Conservation (phyloP, 2,329 filamentous ascomycete genomes). For the Exserohilum turcica region DNA sequence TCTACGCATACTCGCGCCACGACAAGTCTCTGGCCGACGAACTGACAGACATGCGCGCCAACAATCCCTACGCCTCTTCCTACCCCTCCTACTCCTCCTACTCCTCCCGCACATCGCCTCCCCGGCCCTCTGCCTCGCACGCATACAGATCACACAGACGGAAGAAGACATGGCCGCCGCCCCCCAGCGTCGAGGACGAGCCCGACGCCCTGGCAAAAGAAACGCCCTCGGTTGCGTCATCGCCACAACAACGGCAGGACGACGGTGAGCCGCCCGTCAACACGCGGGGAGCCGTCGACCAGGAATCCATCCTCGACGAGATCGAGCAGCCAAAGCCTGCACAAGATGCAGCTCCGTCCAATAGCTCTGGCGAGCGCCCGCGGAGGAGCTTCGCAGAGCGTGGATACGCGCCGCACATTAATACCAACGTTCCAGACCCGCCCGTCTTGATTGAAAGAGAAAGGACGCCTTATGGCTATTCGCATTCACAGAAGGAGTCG, state of each 20-base stretch:
- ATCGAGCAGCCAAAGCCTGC: constrained; percentile 50
- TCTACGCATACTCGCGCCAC: constrained; percentile 28
- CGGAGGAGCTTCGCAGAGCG: constrained; percentile 44
- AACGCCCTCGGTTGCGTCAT: constrained; percentile 48
- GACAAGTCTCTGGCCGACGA: constrained; percentile 21
- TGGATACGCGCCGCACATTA: constrained; percentile 40
- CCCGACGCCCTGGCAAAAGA: constrained; percentile 66
- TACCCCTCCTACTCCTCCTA: constrained; percentile 36
- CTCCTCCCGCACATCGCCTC: constrained; percentile 40
- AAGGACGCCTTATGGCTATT: constrained; percentile 54
- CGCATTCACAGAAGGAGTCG: constrained; percentile 43
- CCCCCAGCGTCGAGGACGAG: constrained; percentile 73
- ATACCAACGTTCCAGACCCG: constrained; percentile 45
- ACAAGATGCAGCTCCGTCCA: constrained; percentile 41
- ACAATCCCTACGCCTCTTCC: constrained; percentile 24
- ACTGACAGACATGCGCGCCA: constrained; percentile 32
- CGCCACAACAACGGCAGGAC: constrained; percentile 30
- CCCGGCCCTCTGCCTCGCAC: constrained; percentile 21
- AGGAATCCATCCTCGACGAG: constrained; percentile 69
- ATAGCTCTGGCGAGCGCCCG: constrained; percentile 20
- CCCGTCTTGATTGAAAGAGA: constrained; percentile 50
- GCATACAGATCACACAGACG: constrained; percentile 25
- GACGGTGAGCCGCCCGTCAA: constrained; percentile 63
- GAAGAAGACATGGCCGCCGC: constrained; percentile 58
- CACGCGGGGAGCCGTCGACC: constrained; percentile 68